Evolutionary conservation across 768 basidiomycete genomes (phyloP).

Genomic region (Agrocybe chaxingu): DNA sequence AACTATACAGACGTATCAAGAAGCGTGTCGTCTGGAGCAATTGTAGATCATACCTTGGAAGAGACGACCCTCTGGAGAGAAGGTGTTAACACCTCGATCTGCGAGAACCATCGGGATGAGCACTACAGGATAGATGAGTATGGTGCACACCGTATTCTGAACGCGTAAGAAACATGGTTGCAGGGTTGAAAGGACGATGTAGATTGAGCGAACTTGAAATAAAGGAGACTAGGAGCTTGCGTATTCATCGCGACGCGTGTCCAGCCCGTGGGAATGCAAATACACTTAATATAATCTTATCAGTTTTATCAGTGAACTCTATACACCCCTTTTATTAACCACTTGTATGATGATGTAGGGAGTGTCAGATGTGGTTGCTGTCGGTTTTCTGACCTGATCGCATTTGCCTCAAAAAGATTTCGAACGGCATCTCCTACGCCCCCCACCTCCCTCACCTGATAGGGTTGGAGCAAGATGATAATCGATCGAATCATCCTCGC

Average conservation of each 20-base stretch:
- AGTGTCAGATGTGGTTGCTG: too few relatives aligned
- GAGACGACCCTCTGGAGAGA: constrained; percentile 96
- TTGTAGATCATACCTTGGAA: constrained; percentile 77
- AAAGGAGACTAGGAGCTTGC: constrained; percentile 29
- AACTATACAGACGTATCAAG: constrained; percentile 48
- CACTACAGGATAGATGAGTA: neutral
- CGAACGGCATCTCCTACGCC: too few relatives aligned
- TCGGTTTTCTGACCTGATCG: too few relatives aligned
- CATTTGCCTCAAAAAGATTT: too few relatives aligned
- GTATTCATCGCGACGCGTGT: constrained; percentile 42
- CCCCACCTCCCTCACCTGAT: too few relatives aligned
- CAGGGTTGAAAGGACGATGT: constrained; percentile 17
- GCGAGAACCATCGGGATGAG: constrained; percentile 3
- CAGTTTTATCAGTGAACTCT: neutral
- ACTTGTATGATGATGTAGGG: too few relatives aligned
- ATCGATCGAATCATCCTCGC: constrained; percentile 2
- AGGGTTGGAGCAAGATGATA: neutral
- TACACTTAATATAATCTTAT: constrained; percentile 32
- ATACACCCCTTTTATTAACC: neutral
- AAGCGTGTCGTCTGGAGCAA: constrained; percentile 2
- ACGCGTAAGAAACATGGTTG: constrained; percentile 86
- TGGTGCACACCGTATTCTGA: constrained; percentile 79
- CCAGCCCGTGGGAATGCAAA: constrained; percentile 37
- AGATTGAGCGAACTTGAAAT: constrained; percentile 17
- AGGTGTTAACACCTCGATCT: constrained; percentile 99